Evolutionary conservation across 106 monocot genomes (phyloP).

Genomic region (Apostasia shenzhenica): DNA sequence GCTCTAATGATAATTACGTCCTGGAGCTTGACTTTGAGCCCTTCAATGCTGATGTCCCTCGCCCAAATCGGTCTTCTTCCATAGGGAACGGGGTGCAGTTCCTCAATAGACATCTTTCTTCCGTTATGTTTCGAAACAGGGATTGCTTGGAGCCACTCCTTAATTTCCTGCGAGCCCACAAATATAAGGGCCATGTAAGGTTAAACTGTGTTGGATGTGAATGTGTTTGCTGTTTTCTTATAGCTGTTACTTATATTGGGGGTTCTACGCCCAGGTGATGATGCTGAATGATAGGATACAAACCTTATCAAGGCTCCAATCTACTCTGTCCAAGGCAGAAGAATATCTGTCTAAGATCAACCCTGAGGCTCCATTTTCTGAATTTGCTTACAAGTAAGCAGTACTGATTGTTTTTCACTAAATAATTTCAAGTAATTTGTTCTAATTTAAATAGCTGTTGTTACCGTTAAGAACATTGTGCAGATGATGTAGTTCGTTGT

Average conservation of each 20-base stretch:
- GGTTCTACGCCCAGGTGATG: constrained; percentile 44
- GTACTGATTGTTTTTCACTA: background rate
- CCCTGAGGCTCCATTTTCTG: constrained; percentile 48
- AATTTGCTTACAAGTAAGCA: constrained; percentile 72
- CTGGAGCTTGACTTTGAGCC: constrained; percentile 95
- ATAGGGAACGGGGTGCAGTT: constrained; percentile 97
- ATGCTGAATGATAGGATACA: constrained; percentile 91
- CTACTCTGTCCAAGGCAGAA: constrained; percentile 65
- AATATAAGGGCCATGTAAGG: constrained; percentile 79
- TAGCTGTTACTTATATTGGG: constrained; percentile 4
- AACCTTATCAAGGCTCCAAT: constrained; percentile 66
- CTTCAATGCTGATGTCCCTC: constrained; percentile 68
- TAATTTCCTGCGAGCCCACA: constrained; percentile 79
- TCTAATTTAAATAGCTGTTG: too few species aligned
- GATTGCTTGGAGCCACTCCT: constrained; percentile 83
- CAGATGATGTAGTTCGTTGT: too few species aligned
- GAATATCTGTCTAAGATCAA: constrained; percentile 62
- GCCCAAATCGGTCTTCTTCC: constrained; percentile 67
- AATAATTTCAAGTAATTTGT: too few species aligned
- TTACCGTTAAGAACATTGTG: too few species aligned
- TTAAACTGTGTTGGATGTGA: background rate
- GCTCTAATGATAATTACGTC: constrained; percentile 40
- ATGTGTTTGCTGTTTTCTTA: background rate
- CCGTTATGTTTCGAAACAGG: constrained; percentile 81
- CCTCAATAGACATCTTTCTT: constrained; percentile 86